Conservation (phyloP, 306 rosid species). For the Prunus salicina region DNA sequence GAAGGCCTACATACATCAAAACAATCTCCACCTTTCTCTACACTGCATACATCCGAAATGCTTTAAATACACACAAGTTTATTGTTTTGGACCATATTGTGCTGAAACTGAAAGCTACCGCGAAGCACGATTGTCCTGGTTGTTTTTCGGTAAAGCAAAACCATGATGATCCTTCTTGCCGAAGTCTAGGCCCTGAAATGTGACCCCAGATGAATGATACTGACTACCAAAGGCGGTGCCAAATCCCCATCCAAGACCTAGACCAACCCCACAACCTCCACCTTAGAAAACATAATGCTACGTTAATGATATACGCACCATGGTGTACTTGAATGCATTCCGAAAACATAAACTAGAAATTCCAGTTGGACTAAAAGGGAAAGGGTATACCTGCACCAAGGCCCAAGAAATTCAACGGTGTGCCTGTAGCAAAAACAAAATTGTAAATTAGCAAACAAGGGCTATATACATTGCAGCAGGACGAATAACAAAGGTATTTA, state of each 20-base stretch:
- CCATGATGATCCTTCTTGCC: slow-evolving; percentile 41
- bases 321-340: neutral
- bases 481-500: neutral
- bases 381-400: slow-evolving; percentile 74
- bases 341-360: neutral
- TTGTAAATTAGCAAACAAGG: slow-evolving; percentile 19
- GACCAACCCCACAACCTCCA: slow-evolving; percentile 97
- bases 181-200: slow-evolving; percentile 72
- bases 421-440: slow-evolving; percentile 47
- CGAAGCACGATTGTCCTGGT: slow-evolving; percentile 32
- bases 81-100: neutral
- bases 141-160: slow-evolving; percentile 27
- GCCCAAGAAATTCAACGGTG: slow-evolving; percentile 89
- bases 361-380: slow-evolving; percentile 7
- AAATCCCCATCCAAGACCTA: slow-evolving; percentile 99
- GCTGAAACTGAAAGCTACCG: slow-evolving; percentile 14
- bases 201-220: slow-evolving; percentile 65
- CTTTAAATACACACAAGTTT: too few relatives aligned
- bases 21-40: neutral
- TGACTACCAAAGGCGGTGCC: slow-evolving; percentile 88
- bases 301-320: neutral
- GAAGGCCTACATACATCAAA: neutral
- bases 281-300: slow-evolving; percentile 47
- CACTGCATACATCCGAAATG: neutral
- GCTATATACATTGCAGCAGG: neutral